Evolutionary conservation across 176 grass and related monocot species (phyloP).

Genomic region (Saccharum spontaneum): DNA sequence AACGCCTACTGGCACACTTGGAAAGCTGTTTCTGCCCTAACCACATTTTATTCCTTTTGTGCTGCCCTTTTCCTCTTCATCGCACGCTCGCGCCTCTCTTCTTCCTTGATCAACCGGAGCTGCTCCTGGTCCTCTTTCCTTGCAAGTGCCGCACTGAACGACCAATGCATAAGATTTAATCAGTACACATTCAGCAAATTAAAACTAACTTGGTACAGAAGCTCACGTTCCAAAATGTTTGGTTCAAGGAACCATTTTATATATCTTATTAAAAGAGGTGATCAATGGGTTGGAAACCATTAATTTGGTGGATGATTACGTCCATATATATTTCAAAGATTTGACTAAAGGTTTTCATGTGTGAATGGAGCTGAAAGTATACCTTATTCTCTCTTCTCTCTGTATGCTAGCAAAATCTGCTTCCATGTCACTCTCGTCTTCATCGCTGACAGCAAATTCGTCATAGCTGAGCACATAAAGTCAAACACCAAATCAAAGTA

Average conservation of each 20-base stretch:
- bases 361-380: not conserved
- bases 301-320: not conserved
- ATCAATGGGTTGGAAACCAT: not conserved
- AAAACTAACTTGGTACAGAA: not conserved
- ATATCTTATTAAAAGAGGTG: not conserved
- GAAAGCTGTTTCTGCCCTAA: not conserved
- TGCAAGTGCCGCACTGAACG: conserved; percentile 59
- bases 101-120: conserved; percentile 60
- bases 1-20: not conserved
- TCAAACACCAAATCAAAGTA: not conserved
- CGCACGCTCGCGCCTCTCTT: conserved; percentile 43
- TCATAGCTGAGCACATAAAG: conserved; percentile 69
- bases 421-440: conserved; percentile 81
- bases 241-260: not conserved
- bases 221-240: not conserved
- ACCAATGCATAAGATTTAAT: not conserved
- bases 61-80: conserved; percentile 45
- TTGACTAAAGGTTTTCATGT: not conserved
- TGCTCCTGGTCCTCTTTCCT: conserved; percentile 74
- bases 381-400: conserved; percentile 82
- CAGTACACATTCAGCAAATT: not conserved
- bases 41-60: not conserved
- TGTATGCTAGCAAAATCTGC: conserved; percentile 66
- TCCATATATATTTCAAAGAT: not conserved
- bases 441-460: conserved; percentile 55